These are phyloP conservation scores for Chlamydomonas incerta DNA, from an alignment of 139 green algal genomes.

Conservation along the genomic window DNA sequence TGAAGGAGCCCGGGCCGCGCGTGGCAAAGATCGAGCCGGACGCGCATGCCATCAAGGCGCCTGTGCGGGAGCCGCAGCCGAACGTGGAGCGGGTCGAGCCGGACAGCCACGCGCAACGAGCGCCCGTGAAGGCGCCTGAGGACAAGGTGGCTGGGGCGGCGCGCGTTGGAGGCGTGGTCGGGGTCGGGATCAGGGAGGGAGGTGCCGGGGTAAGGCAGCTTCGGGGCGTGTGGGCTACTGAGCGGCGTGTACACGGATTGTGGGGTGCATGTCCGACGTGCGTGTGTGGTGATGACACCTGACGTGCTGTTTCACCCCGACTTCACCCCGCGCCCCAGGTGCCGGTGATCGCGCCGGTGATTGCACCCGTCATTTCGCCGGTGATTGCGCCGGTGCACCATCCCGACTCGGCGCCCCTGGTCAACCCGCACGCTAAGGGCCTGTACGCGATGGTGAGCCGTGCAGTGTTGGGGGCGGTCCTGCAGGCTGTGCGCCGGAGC, in stretches of 20 bases:
- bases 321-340: no score
- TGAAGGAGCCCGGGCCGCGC: background rate
- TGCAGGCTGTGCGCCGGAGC: no score
- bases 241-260: no score
- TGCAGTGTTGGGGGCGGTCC: no score
- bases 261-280: no score
- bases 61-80: background rate
- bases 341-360: background rate
- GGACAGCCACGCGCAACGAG: background rate
- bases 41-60: background rate
- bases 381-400: background rate
- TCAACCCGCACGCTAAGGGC: background rate
- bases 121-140: background rate
- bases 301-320: no score
- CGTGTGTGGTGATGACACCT: no score
- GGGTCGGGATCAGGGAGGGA: no score
- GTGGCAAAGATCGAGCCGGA: background rate
- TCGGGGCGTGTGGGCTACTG: no score
- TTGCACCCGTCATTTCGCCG: background rate
- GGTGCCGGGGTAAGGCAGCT: no score
- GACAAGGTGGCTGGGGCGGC: background rate
- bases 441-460: conserved; percentile 25
- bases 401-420: background rate
- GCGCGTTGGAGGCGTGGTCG: no score
- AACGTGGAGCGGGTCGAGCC: background rate